Conservation (phyloP, 2,329 filamentous ascomycete species). For the Ceratocystis variospora region DNA sequence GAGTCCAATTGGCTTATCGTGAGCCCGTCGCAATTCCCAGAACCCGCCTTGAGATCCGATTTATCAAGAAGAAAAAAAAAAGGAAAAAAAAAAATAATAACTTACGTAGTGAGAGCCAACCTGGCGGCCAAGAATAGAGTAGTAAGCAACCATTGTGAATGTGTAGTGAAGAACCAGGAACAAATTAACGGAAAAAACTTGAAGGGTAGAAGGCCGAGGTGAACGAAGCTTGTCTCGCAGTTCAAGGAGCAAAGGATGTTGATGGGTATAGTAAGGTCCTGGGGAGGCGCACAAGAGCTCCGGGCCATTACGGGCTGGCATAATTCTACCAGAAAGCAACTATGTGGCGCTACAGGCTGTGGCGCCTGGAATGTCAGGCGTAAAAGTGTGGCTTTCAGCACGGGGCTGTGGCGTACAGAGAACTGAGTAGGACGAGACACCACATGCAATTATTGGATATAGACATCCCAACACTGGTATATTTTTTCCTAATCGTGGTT, state of each 20-base stretch:
- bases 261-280: not conserved
- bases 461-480: no score
- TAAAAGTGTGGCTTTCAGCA: not conserved
- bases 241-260: slow-evolving; percentile 8
- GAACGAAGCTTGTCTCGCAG: slow-evolving; percentile 8
- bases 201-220: not conserved
- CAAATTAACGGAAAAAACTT: not conserved
- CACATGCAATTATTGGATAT: no score
- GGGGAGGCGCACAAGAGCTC: slow-evolving; percentile 5
- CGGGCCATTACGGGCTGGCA: slow-evolving; percentile 14
- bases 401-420: not conserved
- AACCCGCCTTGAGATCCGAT: not conserved
- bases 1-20: not conserved
- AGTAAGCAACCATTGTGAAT: slow-evolving; percentile 24
- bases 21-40: not conserved
- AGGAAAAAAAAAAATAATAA: slow-evolving; percentile 20
- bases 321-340: not conserved
- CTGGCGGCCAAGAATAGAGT: slow-evolving; percentile 45
- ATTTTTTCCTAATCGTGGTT: no score
- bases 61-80: not conserved
- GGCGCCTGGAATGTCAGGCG: slow-evolving; percentile 15
- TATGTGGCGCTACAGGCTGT: not conserved
- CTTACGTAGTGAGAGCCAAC: slow-evolving; percentile 49
- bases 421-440: no score
- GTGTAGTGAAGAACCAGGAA: not conserved